phyloP scores from a whole-genome alignment of 2,329 filamentous ascomycete species.

The Chaetomiaceae sp. region DNA sequence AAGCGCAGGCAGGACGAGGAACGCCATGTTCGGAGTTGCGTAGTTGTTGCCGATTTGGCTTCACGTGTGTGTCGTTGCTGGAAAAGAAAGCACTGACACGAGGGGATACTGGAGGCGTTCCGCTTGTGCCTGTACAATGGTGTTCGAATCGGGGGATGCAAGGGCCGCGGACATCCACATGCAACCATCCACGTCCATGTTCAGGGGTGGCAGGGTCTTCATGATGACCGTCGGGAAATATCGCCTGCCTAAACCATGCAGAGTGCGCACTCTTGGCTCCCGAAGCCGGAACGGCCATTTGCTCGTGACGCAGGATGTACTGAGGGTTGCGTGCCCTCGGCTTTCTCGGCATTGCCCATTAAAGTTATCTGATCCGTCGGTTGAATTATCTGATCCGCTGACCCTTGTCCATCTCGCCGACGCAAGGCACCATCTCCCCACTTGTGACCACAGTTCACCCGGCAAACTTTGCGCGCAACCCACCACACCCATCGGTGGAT shows the following conservation, averaged over 20 bases:
- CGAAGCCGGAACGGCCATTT: background rate
- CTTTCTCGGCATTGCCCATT: background rate
- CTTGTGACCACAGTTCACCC: background rate
- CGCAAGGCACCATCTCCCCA: too few relatives aligned
- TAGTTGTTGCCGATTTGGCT: background rate
- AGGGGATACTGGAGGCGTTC: too few relatives aligned
- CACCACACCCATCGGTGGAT: too few relatives aligned
- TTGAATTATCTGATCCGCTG: too few relatives aligned
- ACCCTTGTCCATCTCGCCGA: conserved; percentile 1
- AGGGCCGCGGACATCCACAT: too few relatives aligned
- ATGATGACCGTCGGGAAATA: background rate
- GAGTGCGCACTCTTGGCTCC: background rate
- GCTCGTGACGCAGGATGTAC: background rate
- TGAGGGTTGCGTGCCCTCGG: background rate
- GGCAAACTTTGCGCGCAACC: background rate
- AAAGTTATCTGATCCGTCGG: conserved; percentile 14
- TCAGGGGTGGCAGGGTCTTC: too few relatives aligned
- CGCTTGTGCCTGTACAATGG: too few relatives aligned
- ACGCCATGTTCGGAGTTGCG: conserved; percentile 31
- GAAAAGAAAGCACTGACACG: too few relatives aligned
- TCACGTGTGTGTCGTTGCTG: background rate
- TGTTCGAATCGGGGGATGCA: too few relatives aligned
- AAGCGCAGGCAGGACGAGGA: conserved; percentile 39
- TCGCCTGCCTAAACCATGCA: background rate
- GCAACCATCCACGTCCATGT: too few relatives aligned